Percentiles rank a stretch among this genome's conserved stretches.
phyloP scores from a whole-genome alignment of 345 rosid genomes.

The Geranium rotundifolium region DNA sequence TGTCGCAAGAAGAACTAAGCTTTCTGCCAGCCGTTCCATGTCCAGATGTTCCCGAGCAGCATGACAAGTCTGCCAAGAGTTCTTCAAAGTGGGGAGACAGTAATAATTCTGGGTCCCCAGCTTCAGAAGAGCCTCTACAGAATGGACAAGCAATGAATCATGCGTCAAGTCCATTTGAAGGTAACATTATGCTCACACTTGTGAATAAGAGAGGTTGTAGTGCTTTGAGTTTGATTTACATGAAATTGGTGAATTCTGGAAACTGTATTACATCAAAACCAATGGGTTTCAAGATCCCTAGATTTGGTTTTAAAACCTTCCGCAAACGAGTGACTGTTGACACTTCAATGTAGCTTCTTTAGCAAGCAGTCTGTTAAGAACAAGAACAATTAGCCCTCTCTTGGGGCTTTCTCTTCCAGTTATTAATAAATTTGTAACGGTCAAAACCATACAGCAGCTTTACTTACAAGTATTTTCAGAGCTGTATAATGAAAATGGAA shows the following conservation, averaged over 20 bases:
- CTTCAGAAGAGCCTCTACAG: slow-evolving; percentile 67
- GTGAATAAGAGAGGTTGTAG: neutral
- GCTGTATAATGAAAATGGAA: too few relatives aligned
- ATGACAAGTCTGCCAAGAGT: slow-evolving; percentile 48
- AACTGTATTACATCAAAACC: neutral
- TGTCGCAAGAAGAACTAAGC: slow-evolving; percentile 83
- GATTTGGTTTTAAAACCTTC: neutral
- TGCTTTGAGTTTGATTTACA: slow-evolving; percentile 2
- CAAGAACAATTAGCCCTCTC: too few relatives aligned
- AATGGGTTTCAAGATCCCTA: neutral
- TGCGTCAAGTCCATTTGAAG: slow-evolving; percentile 67
- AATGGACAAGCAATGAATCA: slow-evolving; percentile 52
- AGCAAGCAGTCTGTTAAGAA: neutral
- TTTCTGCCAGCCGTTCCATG: slow-evolving; percentile 89
- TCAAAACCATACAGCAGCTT: too few relatives aligned
- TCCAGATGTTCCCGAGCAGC: slow-evolving; percentile 65
- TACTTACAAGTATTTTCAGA: too few relatives aligned
- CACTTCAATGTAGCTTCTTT: neutral
- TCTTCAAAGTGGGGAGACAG: slow-evolving; percentile 54
- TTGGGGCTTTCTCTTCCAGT: too few relatives aligned
- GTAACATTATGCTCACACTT: slow-evolving; percentile 23
- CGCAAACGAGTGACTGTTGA: neutral
- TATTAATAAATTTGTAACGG: too few relatives aligned
- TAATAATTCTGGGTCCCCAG: slow-evolving; percentile 68
- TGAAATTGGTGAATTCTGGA: slow-evolving; percentile 1